phyloP scores from a whole-genome alignment of 225 moss, liverwort and hornwort species.

The Polytrichum commune region DNA sequence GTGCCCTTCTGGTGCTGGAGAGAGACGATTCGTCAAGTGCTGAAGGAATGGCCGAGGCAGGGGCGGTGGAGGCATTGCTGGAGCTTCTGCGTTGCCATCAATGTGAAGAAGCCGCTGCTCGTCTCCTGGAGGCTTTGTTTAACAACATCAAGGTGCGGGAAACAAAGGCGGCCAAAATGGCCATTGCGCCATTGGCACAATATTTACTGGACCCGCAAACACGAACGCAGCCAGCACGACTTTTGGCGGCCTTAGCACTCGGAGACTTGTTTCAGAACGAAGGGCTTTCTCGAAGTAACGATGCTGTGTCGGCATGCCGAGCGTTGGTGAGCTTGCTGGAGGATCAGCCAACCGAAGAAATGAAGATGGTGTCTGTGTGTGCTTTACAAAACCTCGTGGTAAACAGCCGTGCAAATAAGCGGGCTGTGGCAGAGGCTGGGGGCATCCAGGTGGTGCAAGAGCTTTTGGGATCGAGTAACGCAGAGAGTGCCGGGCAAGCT shows the following conservation, averaged over 20 bases:
- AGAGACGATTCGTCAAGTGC: conserved; percentile 92
- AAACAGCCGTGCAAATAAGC: conserved; percentile 96
- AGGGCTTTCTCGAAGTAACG: conserved; percentile 78
- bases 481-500: conserved; percentile 88
- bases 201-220: conserved; percentile 95
- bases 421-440: conserved; percentile 97
- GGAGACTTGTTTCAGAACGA: conserved; percentile 95
- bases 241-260: conserved; percentile 82
- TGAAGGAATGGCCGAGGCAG: conserved; percentile 86
- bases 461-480: conserved; percentile 70
- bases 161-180: conserved; percentile 79
- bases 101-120: conserved; percentile 92
- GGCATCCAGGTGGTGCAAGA: conserved; percentile 99
- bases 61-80: conserved; percentile 87
- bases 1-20: conserved; percentile 87
- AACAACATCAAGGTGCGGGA: conserved; percentile 94
- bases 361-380: conserved; percentile 98
- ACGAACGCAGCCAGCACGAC: conserved; percentile 77
- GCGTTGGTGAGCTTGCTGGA: conserved; percentile 94
- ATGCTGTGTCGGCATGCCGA: conserved; percentile 93
- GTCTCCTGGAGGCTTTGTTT: conserved; percentile 84
- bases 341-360: conserved; percentile 98
- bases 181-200: conserved; percentile 86
- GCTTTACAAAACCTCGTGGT: conserved; percentile 95
- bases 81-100: conserved; percentile 95